Evolutionary conservation across 2,329 filamentous ascomycete species (phyloP), one percentile per base, ranked within the genome.

Genomic region (Fonsecaea multimorphosa): DNA sequence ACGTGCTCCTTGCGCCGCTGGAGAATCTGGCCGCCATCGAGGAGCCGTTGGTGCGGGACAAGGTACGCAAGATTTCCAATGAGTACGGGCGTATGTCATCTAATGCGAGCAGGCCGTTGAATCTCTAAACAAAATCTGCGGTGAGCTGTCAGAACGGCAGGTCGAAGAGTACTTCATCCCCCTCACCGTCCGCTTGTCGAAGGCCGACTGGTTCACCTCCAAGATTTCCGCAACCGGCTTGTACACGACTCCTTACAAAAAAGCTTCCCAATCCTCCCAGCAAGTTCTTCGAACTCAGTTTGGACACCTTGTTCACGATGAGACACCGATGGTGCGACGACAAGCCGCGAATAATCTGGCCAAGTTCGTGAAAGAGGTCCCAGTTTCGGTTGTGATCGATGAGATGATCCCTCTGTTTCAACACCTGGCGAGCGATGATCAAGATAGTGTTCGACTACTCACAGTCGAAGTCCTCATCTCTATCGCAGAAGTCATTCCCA

Each of bases 371-470:
- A 97, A 96, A 83, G 92, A 95, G 80, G 97, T 98, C 92, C 89
- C 92, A 52, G 88, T 93, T 54, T 85, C 90, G 64, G 89, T 97
- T 73, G 92, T 98, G 73, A 92, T 99, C 74, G 92, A 97, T 64
- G 95, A 99, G 83, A 98, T 99, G 92, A 97, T 99, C 83, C 92
- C 94, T 76, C 87, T 98, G 72, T 99, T 99, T 83, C 93, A 98
- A 81, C 94, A 97, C 80, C 89, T 99, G 70, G 93, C 94, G 59
- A 89, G 91, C 74, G 95, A 99, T 77, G 95, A 99, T 78, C 95
- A 99, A 81, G 95, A 99, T 79, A 98, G 94, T 75, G 95, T 99
- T 70, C 90, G 95, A 70, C 84, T 99, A 74, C 84, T 99, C 77
- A 99, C 95, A 0, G 95, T 99, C 49, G 94, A 99, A 76, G 92